These are phyloP conservation scores for Pseudotsuga menziesii DNA, from an alignment of 75 land plant species.

Conservation along the genomic window DNA sequence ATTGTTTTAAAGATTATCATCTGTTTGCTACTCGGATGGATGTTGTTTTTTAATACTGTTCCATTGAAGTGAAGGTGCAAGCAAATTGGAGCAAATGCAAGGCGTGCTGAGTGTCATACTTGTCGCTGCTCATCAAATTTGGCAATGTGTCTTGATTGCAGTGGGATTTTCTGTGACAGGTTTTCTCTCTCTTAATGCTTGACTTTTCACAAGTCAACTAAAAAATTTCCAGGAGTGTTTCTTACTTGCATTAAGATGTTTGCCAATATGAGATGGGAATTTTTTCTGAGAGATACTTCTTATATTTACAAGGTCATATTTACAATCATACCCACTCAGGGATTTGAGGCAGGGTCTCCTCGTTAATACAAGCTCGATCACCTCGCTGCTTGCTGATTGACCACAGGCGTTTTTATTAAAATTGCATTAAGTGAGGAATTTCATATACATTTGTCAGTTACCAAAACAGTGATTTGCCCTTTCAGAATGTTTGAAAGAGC, in stretches of 20 bases:
- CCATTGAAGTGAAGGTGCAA: slow-evolving; percentile 37
- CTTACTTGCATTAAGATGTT: too few species aligned
- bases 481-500: too few species aligned
- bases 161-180: slow-evolving; percentile 46
- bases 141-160: slow-evolving; percentile 51
- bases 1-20: not conserved
- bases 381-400: too few species aligned
- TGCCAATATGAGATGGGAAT: too few species aligned
- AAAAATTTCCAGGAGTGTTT: too few species aligned
- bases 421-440: not conserved
- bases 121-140: slow-evolving; percentile 35
- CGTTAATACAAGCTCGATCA: too few species aligned
- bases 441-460: not conserved
- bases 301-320: too few species aligned
- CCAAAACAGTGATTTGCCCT: not conserved
- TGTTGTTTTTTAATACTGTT: not conserved
- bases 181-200: slow-evolving; percentile 7
- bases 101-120: slow-evolving; percentile 32
- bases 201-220: not conserved
- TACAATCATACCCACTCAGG: too few species aligned
- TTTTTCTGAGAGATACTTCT: too few species aligned
- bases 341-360: too few species aligned
- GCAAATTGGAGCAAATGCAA: slow-evolving; percentile 29
- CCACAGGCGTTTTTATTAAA: not conserved
- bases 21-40: not conserved